Base-by-base conservation (phyloP, 257 asterid genomes). In the Rhazya stricta region DNA sequence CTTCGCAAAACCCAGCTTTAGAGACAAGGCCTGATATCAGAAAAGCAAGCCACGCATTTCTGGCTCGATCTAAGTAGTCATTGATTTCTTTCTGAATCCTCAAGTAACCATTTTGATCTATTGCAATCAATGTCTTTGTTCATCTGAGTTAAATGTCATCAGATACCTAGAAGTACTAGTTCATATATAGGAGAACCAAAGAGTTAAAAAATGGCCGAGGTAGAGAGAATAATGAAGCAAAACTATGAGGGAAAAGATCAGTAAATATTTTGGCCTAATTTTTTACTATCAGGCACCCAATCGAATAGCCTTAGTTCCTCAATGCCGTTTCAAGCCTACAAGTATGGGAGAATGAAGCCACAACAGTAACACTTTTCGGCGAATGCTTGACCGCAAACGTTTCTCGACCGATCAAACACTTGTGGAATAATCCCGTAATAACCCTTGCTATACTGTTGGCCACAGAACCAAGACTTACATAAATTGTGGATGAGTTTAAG, bases 401-500 rank as follows among this genome's bases (percentile, higher is more conserved):
- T n/a, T n/a, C n/a, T n/a, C n/a, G n/a, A n/a, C n/a, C n/a, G n/a
- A n/a, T n/a, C n/a, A n/a, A n/a, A n/a, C n/a, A 41, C 9, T 60
- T n/a, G 39, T 41, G 45, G 53, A 53, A 13, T 12, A 25, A 19
- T 16, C 25, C 16, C 50, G 19, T n/a, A 60, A 41, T 56, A 0
- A 39, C 30, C 62, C 18, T 57, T 3, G 6, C 30, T 3, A 21
- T 48, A 9, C 25, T 53, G 25, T 30, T 30, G 23, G 67, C 67
- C 67, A 61, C 67, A 61, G 32, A 61, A 9, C 25, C 13, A 63
- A 34, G 36, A 4, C 0, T 37, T 16, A 32, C 9, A n/a, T 42
- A 67, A 80, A 57, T 71, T 77, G 94, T 85, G 94, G 91, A 81
- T 74, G 79, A 48, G 69, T 72, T 79, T 53, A 27, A 23, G 18